These are phyloP conservation scores for Colletotrichum lentis DNA, from an alignment of 2,329 filamentous ascomycete species.

Conservation along the genomic window DNA sequence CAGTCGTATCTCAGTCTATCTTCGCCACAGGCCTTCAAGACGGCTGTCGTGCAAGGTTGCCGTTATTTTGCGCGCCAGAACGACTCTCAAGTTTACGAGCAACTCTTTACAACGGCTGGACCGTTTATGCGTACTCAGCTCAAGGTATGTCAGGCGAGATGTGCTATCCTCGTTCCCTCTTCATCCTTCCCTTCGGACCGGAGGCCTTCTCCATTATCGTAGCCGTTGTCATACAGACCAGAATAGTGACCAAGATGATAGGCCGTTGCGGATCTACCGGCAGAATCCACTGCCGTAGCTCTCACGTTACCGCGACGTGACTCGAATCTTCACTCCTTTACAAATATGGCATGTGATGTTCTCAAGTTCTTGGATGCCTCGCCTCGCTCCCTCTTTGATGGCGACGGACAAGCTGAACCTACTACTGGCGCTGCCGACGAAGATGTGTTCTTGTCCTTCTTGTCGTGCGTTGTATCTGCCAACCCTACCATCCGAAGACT, in stretches of 20 bases:
- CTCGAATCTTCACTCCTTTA: conserved; percentile 50
- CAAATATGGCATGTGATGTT: conserved; percentile 60
- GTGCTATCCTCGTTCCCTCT: background rate
- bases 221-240: background rate
- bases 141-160: conserved; percentile 54
- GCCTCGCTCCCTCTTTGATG: conserved; percentile 56
- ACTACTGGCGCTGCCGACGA: conserved; percentile 39
- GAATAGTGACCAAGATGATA: conserved; percentile 39
- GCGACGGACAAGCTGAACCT: conserved; percentile 30
- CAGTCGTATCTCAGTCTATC: conserved; percentile 65
- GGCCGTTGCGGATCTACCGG: conserved; percentile 52
- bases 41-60: conserved; percentile 69
- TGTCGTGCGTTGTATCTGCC: conserved; percentile 63
- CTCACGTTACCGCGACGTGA: conserved; percentile 51
- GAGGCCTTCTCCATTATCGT: background rate
- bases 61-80: conserved; percentile 67
- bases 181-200: too few relatives aligned
- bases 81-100: conserved; percentile 58
- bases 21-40: conserved; percentile 67
- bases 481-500: conserved; percentile 59
- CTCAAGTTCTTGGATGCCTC: conserved; percentile 66
- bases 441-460: conserved; percentile 60
- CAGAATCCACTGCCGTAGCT: conserved; percentile 45
- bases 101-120: conserved; percentile 64
- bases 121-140: conserved; percentile 66